Conservation (phyloP, 1,284 basidiomycete genomes). For the Ustanciosporium gigantosporum region DNA sequence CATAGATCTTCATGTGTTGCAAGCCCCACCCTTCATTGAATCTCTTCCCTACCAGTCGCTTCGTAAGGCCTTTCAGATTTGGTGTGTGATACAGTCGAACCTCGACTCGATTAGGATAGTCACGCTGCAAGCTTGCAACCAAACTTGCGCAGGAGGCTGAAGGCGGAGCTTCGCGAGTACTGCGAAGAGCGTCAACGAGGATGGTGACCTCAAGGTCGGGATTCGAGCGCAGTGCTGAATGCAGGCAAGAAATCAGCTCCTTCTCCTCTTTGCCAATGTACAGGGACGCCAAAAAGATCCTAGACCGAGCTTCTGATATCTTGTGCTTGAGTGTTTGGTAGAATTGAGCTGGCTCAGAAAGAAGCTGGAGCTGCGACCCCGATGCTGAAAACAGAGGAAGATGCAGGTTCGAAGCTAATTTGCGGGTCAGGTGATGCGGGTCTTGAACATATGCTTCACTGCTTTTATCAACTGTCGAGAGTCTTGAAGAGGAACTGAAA, state of each 20-base stretch:
- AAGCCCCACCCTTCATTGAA: slow-evolving; percentile 98
- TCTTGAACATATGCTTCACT: slow-evolving; percentile 1
- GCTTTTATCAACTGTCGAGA: too few relatives aligned
- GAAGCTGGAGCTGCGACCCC: slow-evolving; percentile 23
- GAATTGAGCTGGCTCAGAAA: slow-evolving; percentile 31
- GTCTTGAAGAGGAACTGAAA: too few relatives aligned
- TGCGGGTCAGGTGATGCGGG: slow-evolving; percentile 14
- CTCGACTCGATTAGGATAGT: slow-evolving; percentile 75
- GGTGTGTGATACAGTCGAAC: slow-evolving; percentile 78
- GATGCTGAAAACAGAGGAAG: slow-evolving; percentile 34
- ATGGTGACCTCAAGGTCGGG: slow-evolving; percentile 73
- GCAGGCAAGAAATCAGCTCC: slow-evolving; percentile 38
- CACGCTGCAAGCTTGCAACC: slow-evolving; percentile 37
- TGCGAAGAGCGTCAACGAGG: slow-evolving; percentile 85
- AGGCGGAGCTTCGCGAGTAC: slow-evolving; percentile 76
- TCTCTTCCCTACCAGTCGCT: slow-evolving; percentile 79
- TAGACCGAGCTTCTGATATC: slow-evolving; percentile 23
- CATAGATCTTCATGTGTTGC: slow-evolving; percentile 97
- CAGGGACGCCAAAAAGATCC: slow-evolving; percentile 51
- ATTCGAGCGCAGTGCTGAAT: slow-evolving; percentile 62
- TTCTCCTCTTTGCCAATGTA: slow-evolving; percentile 55
- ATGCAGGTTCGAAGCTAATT: slow-evolving; percentile 8
- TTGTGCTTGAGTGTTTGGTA: slow-evolving; percentile 27
- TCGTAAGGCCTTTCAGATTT: slow-evolving; percentile 73
- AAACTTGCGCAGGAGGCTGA: slow-evolving; percentile 63